Evolutionary conservation across 345 rosid species (phyloP).

Genomic region (Camelina hispida): DNA sequence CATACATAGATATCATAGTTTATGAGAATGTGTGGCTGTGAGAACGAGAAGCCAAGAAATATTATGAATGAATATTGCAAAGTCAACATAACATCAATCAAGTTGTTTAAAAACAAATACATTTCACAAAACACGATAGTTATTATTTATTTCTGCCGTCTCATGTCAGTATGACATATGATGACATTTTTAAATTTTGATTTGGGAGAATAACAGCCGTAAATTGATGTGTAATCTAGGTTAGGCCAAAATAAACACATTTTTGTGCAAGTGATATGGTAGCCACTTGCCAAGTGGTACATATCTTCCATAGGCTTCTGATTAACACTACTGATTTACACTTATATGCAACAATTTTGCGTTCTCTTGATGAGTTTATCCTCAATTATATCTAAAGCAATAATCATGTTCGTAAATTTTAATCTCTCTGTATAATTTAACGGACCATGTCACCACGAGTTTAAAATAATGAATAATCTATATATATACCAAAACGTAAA

Average conservation of each 20-base stretch:
- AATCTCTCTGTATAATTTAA: too few species aligned
- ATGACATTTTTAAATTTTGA: background rate
- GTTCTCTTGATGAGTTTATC: too few species aligned
- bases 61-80: conserved; percentile 8
- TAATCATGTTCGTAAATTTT: too few species aligned
- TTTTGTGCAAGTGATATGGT: background rate
- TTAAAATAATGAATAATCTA: too few species aligned
- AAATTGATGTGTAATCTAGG: background rate
- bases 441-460: too few species aligned
- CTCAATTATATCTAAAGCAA: too few species aligned
- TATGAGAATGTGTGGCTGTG: conserved; percentile 23
- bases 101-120: conserved; percentile 14
- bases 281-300: background rate
- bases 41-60: conserved; percentile 2
- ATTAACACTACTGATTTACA: background rate
- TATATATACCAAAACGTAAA: too few species aligned
- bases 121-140: background rate
- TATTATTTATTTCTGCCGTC: conserved; percentile 10
- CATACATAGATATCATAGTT: conserved; percentile 6
- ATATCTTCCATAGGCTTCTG: background rate
- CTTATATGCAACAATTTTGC: too few species aligned
- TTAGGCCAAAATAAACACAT: background rate
- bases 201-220: background rate
- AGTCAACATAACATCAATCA: conserved; percentile 30
- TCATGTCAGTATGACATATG: conserved; percentile 5